A percentile compares a stretch with the other conserved stretches of the same genome.
phyloP scores from a whole-genome alignment of 169 alveolate species.

The Toxoplasma gondii region DNA sequence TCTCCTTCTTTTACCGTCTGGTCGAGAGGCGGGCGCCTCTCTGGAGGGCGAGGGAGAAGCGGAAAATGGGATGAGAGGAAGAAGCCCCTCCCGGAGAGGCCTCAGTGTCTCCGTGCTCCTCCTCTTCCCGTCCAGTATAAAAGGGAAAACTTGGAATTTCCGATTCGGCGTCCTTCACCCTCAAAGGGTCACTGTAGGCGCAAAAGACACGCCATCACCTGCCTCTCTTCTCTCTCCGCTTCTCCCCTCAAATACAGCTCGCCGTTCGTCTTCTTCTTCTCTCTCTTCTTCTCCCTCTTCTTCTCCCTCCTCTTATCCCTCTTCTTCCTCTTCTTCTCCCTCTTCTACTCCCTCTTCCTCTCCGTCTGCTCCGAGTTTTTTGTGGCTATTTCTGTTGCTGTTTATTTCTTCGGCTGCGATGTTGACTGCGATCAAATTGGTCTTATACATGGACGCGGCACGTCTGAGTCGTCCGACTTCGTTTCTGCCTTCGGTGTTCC shows the following conservation, averaged over 20 bases:
- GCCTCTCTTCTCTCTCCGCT: not conserved
- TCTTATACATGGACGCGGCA: not conserved
- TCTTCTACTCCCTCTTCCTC: not conserved
- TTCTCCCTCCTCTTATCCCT: not conserved
- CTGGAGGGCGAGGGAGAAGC: not conserved
- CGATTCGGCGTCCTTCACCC: not conserved
- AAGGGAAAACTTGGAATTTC: not conserved
- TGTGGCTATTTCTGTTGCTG: not conserved
- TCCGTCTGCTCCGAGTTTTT: not conserved
- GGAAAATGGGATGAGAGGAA: not conserved
- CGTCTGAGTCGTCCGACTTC: not conserved
- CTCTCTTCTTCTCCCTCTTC: not conserved
- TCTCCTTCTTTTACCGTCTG: not conserved
- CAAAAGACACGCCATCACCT: not conserved
- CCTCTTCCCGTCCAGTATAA: not conserved
- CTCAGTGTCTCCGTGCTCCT: not conserved
- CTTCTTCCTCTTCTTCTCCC: not conserved
- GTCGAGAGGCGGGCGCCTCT: not conserved
- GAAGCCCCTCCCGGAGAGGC: not conserved
- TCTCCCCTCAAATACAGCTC: not conserved
- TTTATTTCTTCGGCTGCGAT: conserved; percentile 4
- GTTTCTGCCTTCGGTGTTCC: not conserved
- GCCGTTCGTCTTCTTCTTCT: not conserved
- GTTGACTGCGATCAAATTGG: conserved; percentile 3
- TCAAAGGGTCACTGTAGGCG: not conserved